Conservation (phyloP, 371 early-diverging fungal species). For the Thermomucor indicae-seudaticae region DNA sequence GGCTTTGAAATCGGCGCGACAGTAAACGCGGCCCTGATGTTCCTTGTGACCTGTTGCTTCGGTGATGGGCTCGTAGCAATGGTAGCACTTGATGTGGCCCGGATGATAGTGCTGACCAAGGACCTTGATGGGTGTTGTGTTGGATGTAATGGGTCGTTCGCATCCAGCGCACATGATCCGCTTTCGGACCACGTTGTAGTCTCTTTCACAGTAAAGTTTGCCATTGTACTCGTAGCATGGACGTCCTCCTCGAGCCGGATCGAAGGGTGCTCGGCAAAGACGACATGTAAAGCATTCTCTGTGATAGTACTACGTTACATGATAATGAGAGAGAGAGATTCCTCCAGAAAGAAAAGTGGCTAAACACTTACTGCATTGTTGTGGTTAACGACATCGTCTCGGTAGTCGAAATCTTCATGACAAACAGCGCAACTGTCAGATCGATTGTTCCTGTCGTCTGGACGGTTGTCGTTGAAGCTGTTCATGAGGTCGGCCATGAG, state of each 20-base stretch:
- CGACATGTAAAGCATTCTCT: slow-evolving; percentile 59
- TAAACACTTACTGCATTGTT: slow-evolving; percentile 25
- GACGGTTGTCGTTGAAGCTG: slow-evolving; percentile 11
- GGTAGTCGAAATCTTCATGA: slow-evolving; percentile 38
- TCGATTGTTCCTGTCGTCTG: slow-evolving; percentile 1
- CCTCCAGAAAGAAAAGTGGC: too few species aligned
- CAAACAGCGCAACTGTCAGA: slow-evolving; percentile 15
- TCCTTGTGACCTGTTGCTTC: slow-evolving; percentile 73
- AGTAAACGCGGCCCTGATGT: slow-evolving; percentile 73
- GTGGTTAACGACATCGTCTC: slow-evolving; percentile 34
- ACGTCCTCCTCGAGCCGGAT: slow-evolving; percentile 54
- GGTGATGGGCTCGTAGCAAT: slow-evolving; percentile 61
- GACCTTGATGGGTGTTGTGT: slow-evolving; percentile 53
- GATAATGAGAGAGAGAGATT: background rate
- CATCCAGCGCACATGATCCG: slow-evolving; percentile 47
- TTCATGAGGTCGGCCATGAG: slow-evolving; percentile 24
- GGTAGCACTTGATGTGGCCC: slow-evolving; percentile 63
- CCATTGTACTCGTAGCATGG: slow-evolving; percentile 63
- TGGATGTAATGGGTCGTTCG: slow-evolving; percentile 45
- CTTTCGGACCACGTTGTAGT: slow-evolving; percentile 50
- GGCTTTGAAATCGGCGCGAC: slow-evolving; percentile 66
- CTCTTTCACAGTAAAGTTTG: slow-evolving; percentile 69
- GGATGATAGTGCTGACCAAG: slow-evolving; percentile 63
- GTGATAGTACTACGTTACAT: slow-evolving; percentile 30
- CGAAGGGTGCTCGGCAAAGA: slow-evolving; percentile 60